Evolutionary conservation across 352 stramenopile genomes (phyloP).

Genomic region (Nothophytophthora sp.): DNA sequence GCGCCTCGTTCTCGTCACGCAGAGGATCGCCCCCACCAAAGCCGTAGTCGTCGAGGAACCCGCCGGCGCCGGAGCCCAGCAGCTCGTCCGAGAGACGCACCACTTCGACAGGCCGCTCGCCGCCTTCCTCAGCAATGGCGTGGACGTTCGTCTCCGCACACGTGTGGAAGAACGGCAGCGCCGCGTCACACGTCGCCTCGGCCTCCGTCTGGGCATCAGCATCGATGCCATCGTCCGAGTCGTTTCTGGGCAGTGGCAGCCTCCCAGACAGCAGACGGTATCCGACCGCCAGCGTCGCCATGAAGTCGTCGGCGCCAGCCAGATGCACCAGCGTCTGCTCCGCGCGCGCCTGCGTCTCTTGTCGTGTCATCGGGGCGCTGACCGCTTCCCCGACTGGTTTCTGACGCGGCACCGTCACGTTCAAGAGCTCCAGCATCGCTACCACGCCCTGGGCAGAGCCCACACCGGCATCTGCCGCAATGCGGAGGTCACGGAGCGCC

Average conservation of each 20-base stretch:
- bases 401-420: slow-evolving; percentile 34
- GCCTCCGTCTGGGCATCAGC: background rate
- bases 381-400: slow-evolving; percentile 17
- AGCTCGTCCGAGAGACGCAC: slow-evolving; percentile 57
- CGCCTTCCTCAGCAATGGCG: slow-evolving; percentile 48
- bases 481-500: slow-evolving; percentile 43
- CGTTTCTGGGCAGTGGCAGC: slow-evolving; percentile 15
- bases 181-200: slow-evolving; percentile 33
- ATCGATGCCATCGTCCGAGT: background rate
- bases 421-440: slow-evolving; percentile 61
- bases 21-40: slow-evolving; percentile 14
- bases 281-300: slow-evolving; percentile 56
- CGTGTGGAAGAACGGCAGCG: slow-evolving; percentile 48
- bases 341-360: slow-evolving; percentile 34
- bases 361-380: slow-evolving; percentile 8
- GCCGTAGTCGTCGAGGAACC: slow-evolving; percentile 25
- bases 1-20: slow-evolving; percentile 38
- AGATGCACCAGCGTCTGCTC: slow-evolving; percentile 35
- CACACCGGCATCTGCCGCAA: slow-evolving; percentile 45
- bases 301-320: slow-evolving; percentile 39
- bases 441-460: slow-evolving; percentile 40
- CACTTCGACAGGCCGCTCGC: slow-evolving; percentile 37
- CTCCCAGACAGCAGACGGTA: slow-evolving; percentile 50
- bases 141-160: slow-evolving; percentile 62
- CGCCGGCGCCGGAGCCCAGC: slow-evolving; percentile 10